A percentile compares a stretch with the other conserved stretches of the same genome.
Evolutionary conservation across 2,329 filamentous ascomycete genomes (phyloP).

Genomic region (Westerdykella aurantiaca): DNA sequence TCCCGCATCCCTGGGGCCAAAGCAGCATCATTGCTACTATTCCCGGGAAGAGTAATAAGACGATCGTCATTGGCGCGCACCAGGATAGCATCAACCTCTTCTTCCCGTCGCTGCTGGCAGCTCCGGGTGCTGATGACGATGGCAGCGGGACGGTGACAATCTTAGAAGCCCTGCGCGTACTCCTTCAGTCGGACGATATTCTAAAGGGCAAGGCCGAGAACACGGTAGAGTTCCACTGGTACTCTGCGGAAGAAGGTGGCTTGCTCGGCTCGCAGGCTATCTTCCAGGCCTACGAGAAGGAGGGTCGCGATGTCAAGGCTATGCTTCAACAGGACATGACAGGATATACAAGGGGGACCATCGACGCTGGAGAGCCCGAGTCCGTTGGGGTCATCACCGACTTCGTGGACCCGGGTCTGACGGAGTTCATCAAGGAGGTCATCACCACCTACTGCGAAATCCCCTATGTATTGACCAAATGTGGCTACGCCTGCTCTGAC

Average conservation of each 20-base stretch:
- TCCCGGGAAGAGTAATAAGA: conserved; percentile 74
- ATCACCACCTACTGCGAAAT: conserved; percentile 80
- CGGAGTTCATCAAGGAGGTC: conserved; percentile 80
- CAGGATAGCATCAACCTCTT: conserved; percentile 92
- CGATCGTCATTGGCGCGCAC: conserved; percentile 80
- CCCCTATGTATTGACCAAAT: conserved; percentile 77
- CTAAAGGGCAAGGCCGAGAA: conserved; percentile 66
- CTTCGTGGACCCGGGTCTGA: conserved; percentile 73
- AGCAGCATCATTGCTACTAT: conserved; percentile 85
- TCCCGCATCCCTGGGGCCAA: conserved; percentile 78
- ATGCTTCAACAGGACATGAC: conserved; percentile 97
- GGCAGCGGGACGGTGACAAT: conserved; percentile 89
- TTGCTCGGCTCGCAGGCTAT: conserved; percentile 82
- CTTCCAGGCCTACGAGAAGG: conserved; percentile 69
- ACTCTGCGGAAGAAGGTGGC: conserved; percentile 81
- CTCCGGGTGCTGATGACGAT: conserved; percentile 89
- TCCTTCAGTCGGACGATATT: conserved; percentile 65
- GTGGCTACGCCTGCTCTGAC: conserved; percentile 76
- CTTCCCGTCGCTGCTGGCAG: conserved; percentile 70
- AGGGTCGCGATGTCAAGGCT: conserved; percentile 72
- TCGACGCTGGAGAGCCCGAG: conserved; percentile 73
- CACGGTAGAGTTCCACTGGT: conserved; percentile 95
- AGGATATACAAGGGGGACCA: conserved; percentile 72
- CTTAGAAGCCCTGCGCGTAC: conserved; percentile 75
- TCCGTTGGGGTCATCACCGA: conserved; percentile 87